Evolutionary conservation across 257 asterid species (phyloP), one percentile per base, ranked within the genome.

Genomic region (Perilla frutescens): DNA sequence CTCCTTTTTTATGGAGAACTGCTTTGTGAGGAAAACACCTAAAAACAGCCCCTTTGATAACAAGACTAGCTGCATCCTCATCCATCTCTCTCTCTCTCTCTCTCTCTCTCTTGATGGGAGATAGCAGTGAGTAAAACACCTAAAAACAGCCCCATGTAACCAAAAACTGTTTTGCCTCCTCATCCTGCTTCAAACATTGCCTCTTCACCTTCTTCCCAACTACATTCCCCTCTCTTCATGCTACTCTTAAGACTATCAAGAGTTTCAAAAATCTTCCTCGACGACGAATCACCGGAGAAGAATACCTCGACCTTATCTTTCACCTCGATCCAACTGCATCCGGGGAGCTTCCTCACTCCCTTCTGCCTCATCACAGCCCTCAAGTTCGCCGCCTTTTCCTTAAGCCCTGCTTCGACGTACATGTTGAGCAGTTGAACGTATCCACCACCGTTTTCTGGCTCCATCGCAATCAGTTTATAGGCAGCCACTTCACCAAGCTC

Each of bases 251-350:
- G 85, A 44, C 85, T 49, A 54, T 63, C 74, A 41, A 90, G 87
- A 43, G 79, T 80, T 75, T 85, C 87, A 68, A 74, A 81, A 61
- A 89, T 83, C 80, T 77, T 81, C n/a, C 64, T 20, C 51, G 84
- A 83, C 1, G 89, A 84, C 5, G 96, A 77, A 77, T 89, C 97
- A 36, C 96, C 90, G 0, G 98, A 90, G 84, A 73, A 90, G 77
- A 93, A 93, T 65, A 85, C 87, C 34, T 85, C 87, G 40, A 84
- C 84, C 72, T 83, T 78, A 80, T 84, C 77, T 71, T 78, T 86
- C 48, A 84, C 84, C 85, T 90, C 97, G 43, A 93, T 84, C 98
- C 98, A 93, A 76, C 98, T 93, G 75, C 93, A 90, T 20, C 98
- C 99, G 0, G 97, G 96, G 11, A 60, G 37, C 90, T 94, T 94